Percentiles rank a stretch among this genome's conserved stretches.
phyloP scores from a whole-genome alignment of 2,329 filamentous ascomycete genomes.

The Cladophialophora bantiana region DNA sequence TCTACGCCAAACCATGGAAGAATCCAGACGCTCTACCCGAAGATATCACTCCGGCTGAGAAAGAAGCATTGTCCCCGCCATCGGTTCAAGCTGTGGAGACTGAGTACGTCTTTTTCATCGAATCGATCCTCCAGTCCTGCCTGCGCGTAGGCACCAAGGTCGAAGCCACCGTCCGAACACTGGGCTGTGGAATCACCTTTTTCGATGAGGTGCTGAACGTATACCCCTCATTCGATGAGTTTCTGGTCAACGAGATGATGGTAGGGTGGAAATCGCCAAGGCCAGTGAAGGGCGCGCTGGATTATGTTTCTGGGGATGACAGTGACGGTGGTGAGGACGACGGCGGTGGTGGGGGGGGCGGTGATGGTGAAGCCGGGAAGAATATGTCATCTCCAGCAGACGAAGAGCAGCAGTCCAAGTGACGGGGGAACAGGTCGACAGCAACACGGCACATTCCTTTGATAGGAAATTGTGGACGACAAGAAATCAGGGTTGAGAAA shows the following conservation, averaged over 20 bases:
- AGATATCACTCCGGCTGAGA: slow-evolving; percentile 49
- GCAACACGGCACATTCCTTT: not conserved
- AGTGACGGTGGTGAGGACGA: slow-evolving; percentile 9
- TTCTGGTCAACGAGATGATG: slow-evolving; percentile 75
- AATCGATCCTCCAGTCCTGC: slow-evolving; percentile 64
- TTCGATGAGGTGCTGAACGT: slow-evolving; percentile 65
- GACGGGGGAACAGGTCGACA: not conserved
- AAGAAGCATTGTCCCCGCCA: slow-evolving; percentile 15
- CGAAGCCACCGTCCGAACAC: slow-evolving; percentile 60
- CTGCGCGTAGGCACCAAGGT: slow-evolving; percentile 72
- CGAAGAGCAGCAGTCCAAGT: not conserved
- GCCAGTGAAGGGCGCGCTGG: slow-evolving; percentile 30
- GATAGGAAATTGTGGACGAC: too few relatives aligned
- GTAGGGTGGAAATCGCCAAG: slow-evolving; percentile 66
- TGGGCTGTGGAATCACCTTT: slow-evolving; percentile 68
- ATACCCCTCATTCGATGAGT: slow-evolving; percentile 68
- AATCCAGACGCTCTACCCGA: slow-evolving; percentile 51
- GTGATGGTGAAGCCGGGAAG: not conserved
- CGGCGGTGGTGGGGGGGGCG: slow-evolving; percentile 7
- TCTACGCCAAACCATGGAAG: slow-evolving; percentile 60
- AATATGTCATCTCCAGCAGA: not conserved
- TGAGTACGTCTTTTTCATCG: slow-evolving; percentile 69
- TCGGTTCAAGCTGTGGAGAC: slow-evolving; percentile 37
- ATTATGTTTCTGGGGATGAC: slow-evolving; percentile 27
- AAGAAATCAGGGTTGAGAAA: too few relatives aligned